Conservation (phyloP, 1,139 yeast species). For the Ogataea hybrid region DNA sequence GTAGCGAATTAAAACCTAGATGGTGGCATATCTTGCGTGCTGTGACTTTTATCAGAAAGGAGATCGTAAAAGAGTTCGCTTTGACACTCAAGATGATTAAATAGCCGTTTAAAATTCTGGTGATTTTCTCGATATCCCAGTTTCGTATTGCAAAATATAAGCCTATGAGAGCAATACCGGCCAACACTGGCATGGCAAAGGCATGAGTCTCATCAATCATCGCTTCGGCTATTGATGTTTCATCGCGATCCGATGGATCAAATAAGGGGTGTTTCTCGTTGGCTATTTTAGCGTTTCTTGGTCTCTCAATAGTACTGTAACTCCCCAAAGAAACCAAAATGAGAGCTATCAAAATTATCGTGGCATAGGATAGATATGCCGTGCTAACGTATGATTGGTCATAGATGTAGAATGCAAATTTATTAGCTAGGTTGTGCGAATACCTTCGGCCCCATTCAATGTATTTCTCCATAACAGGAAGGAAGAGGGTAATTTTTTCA, state of each 20-base stretch:
- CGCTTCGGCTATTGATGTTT: conserved; percentile 25
- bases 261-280: conserved; percentile 38
- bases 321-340: conserved; percentile 39
- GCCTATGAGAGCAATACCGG: conserved; percentile 36
- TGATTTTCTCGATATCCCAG: conserved; percentile 32
- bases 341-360: conserved; percentile 29
- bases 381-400: conserved; percentile 20
- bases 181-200: conserved; percentile 40
- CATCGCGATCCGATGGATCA: conserved; percentile 48
- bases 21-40: conserved; percentile 29
- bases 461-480: conserved; percentile 1
- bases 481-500: neutral
- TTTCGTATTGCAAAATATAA: conserved; percentile 39
- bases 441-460: conserved; percentile 4
- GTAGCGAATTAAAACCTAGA: conserved; percentile 22
- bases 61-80: conserved; percentile 29
- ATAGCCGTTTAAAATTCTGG: conserved; percentile 35
- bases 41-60: conserved; percentile 26
- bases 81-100: conserved; percentile 33
- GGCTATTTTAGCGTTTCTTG: conserved; percentile 44
- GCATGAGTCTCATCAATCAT: conserved; percentile 34
- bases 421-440: conserved; percentile 10
- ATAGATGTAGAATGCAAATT: conserved; percentile 21
- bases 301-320: conserved; percentile 42
- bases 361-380: conserved; percentile 13